Base-by-base conservation (phyloP, 2,329 filamentous ascomycete genomes). In the Penicillium sp. region DNA sequence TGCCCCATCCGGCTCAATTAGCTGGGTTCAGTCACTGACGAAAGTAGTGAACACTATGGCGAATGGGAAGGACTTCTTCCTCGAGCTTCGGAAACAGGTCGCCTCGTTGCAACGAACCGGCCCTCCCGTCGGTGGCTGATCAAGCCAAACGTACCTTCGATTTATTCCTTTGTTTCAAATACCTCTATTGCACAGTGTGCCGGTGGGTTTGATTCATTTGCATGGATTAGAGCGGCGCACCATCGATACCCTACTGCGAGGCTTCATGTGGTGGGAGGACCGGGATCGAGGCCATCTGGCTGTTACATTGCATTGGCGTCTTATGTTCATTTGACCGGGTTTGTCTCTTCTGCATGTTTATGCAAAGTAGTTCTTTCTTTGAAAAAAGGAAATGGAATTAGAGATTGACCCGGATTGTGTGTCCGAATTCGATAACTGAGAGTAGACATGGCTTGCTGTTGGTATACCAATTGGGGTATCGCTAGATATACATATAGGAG, bases 1-100 rank as follows among this genome's bases (percentile, higher is more conserved):
- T 13, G 24, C n/a, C 27, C 45, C 37, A 15, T 24, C 33, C 23
- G 39, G 15, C 44, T 32, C 13, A 20, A 3, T 8, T 37, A 8
- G 18, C 33, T 18, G 18, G 37, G 23, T 20, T 47, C 58, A 44
- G 60, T 18, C 10, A 29, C 39, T 57, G 5, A 42, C 27, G 44
- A 37, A 5, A 40, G 20, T 50, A 77, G 75, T 73, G 31, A 75
- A 75, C 50, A 66, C 66, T 2, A 76, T 76, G 75, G 70, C 68
- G 3, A 76, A 70, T 50, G 73, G 73, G 7, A 76, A 73, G 59
- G 75, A 76, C 52, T 77, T 77, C 61, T 76, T 75, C 59, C 62
- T 75, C 42, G 75, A 77, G 52, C 67, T 77, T 27, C 71, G 74
- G 35, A 76, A 75, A 57, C 75, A 77, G 54, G 61, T 77, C 10